Base-by-base conservation (phyloP, 164 flowering plant genomes). In the Magnolia sinica region DNA sequence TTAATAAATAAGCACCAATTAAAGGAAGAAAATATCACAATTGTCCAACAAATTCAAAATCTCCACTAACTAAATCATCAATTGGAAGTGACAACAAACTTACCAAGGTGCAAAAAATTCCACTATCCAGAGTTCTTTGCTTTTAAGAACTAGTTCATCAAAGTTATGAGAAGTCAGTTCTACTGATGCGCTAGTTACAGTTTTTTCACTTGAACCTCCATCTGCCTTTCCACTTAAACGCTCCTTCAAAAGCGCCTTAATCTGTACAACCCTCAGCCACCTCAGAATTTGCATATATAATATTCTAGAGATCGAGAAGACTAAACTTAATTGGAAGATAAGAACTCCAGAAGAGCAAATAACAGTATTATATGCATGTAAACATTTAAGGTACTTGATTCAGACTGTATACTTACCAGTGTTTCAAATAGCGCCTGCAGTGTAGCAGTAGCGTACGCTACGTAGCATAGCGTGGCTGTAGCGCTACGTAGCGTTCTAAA, bases 51-150 rank as follows among this genome's bases (percentile, higher is more conserved):
- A 31, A 31, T 7, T 51, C n/a, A 50, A 49, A 68, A 13, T 11
- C 2, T 27, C 58, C 59, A 74, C 71, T 24, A 72, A 73, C 11
- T 64, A 78, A 20, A 52, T 73, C 19, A 31, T 27, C 18, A 63
- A 70, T 67, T 59, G 50, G 50, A 81, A 37, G 61, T 16, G 45
- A 55, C 8, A 55, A 55, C 13, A 65, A 18, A 84, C 91, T 84
- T 80, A 96, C 99, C 99, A 96, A 67, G 99, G 98, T 68, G 99
- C 98, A 85, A 90, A 96, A 81, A 96, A 96, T 82, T 96, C 99
- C 72, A 96, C 98, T 74, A 96, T 79, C 99, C 99, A 96, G 10
- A 96, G 91, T 8, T 94, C 98, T 87, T 96, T 96, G 77, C 99
- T 94, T 86, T 90, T 89, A 68, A 88, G 37, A 69, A 96, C 98